Evolutionary conservation across 805 yeast genomes (phyloP), one percentile per base, ranked within the genome.

Genomic region (Ogataea ganodermae): DNA sequence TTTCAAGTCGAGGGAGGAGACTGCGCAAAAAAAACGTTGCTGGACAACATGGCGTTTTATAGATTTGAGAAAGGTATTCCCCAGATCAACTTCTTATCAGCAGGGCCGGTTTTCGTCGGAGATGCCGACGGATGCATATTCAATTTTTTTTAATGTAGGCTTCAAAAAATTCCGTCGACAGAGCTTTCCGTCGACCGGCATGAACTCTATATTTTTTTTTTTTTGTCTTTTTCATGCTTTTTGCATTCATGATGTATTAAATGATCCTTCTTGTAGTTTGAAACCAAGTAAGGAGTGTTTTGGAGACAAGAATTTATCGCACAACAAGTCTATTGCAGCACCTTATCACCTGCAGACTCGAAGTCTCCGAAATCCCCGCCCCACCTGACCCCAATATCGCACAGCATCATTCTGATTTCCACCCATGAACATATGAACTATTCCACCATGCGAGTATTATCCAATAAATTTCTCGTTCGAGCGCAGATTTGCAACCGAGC

Each of bases 71-170:
- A 23, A 22, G 21, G 9, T 22, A 9, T 14, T 41, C 37, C 37
- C 26, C 35, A 31, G 37, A 32, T 33, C 22, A 42, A 23, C 6
- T 16, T 26, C 39, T 42, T 35, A 35, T 35, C 39, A 38, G 35
- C 45, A 45, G 49, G 42, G 23, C 39, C 56, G 56, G 56, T 46
- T 45, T 44, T 35, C 56, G 56, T 52, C 56, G 56, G 56, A 46
- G 52, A 42, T 44, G 42, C 17, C 47, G 44, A 47, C 47, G 23
- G 22, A 17, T 6, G 9, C 8, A n/a, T 20, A 6, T n/a, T n/a
- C n/a, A n/a, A n/a, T n/a, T n/a, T n/a, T n/a, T n/a, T n/a, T n/a
- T n/a, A n/a, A n/a, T 30, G 35, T 5, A 5, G 14, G 21, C 17
- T 6, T 16, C 20, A 9, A 17, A 21, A 4, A 7, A 9, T 10